Evolutionary conservation across 345 rosid species (phyloP), one percentile per base, ranked within the genome.

Genomic region (Populus pruinosa): DNA sequence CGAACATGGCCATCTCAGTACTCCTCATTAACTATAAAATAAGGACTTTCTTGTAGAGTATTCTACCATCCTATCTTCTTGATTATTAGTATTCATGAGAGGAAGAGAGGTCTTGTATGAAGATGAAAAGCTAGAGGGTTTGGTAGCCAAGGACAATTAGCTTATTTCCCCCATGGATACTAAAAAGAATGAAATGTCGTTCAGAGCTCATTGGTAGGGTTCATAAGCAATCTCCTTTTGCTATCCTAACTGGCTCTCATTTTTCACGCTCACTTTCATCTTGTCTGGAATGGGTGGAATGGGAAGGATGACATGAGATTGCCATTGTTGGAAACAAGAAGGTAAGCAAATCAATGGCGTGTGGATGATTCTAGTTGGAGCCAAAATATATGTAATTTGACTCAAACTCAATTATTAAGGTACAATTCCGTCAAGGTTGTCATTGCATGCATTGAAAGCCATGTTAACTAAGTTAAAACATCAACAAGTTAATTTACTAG

Each of bases 81-180:
- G 2, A 53, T 20, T 8, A 41, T 13, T 41, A 1, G 11, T 2
- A n/a, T 17, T 17, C 6, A 69, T 9, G 5, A 1, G 44, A 78
- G 77, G 86, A 83, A 83, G 88, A 85, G 87, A 25, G 88, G 83
- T 76, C 87, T 85, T 78, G 90, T 80, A 84, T 85, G 90, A 55
- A 80, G 87, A 82, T 79, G 71, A 78, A 85, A 86, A 79, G 83
- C 64, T 59, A 35, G 61, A 20, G 59, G 17, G 83, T 84, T 73
- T 23, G 87, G 69, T 85, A 87, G 90, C 90, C 90, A 87, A 82
- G 90, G 90, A 87, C 84, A 88, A 87, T 87, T 87, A 84, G 90
- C 90, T 88, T 85, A 75, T 65, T 17, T 77, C 82, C 71, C 72
- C 21, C 18, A 31, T 12, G 68, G 79, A 56, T 14, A 55, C 33